Evolutionary conservation across 2,329 filamentous ascomycete genomes (phyloP), one percentile per base, ranked within the genome.

Genomic region (Xylariaceae sp.): DNA sequence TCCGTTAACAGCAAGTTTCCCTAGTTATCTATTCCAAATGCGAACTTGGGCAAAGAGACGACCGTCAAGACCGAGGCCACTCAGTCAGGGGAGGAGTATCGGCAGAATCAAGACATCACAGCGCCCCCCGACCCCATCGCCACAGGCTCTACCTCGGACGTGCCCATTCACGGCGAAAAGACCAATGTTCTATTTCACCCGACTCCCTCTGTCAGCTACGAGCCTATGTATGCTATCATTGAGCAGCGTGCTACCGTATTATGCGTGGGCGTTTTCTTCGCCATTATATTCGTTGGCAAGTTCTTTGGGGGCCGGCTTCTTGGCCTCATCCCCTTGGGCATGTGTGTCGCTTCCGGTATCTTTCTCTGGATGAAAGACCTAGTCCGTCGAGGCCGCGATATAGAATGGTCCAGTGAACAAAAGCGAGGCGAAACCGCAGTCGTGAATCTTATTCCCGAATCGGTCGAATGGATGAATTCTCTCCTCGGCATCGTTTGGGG

Each of bases 161-260:
- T 98, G 1, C 95, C 95, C 3, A 96, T 98, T 56, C 90, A 93
- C 70, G 94, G 93, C 68, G 94, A 98, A 72, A 97, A 95, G 82
- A 98, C 95, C 3, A 97, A 96, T 61, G 88, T 98, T 16, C 82
- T 97, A 26, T 98, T 98, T 75, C 94, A 97, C 74, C 94, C 95
- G 14, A 98, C 94, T 0, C 94, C 94, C 0, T 90, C 89, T 0
- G 84, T 96, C 64, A 92, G 88, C 77, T 96, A 92, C 70, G 91
- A 96, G 73, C 92, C 93, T 4, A 96, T 92, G 83, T 97, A 90
- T 71, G 84, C 81, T 17, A 75, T 84, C 11, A 74, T 97, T 56
- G 92, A 98, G 75, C 84, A 85, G 63, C 85, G 88, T 8, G 90
- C 89, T n/a, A 86, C 85, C 41, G 78, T 85, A 0, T 76, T 97